A percentile compares a stretch with the other conserved stretches of the same genome.
Conservation (phyloP, 192 early-diverging fungal genomes). For the Coemansia sp. region DNA sequence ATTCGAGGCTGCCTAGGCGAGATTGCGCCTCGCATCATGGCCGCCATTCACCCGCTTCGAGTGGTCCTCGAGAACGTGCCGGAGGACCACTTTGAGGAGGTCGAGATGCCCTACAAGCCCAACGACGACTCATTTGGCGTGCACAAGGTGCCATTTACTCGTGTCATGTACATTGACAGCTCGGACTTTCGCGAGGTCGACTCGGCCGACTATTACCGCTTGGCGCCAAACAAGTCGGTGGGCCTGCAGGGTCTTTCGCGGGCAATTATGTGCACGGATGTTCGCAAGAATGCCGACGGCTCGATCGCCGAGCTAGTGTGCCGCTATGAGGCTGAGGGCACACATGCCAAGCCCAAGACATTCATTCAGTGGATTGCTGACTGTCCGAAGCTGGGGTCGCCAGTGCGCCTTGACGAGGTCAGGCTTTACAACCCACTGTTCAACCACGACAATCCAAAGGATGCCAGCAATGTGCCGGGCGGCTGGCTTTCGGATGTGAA, state of each 20-base stretch:
- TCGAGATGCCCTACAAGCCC: conserved; percentile 86
- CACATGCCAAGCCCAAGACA: conserved; percentile 80
- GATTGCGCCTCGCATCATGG: conserved; percentile 90
- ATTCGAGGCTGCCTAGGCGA: conserved; percentile 92
- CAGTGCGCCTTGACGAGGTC: conserved; percentile 77
- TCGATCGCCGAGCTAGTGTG: conserved; percentile 79
- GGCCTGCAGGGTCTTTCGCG: conserved; percentile 82
- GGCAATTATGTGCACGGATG: conserved; percentile 81
- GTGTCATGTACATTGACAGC: conserved; percentile 89
- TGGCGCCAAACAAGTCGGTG: conserved; percentile 90
- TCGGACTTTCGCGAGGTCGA: conserved; percentile 92
- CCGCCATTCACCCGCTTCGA: conserved; percentile 81
- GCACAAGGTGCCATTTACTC: conserved; percentile 85
- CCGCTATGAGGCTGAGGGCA: conserved; percentile 71
- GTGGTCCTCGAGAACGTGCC: conserved; percentile 88
- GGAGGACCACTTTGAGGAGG: conserved; percentile 71
- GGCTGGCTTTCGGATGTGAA: conserved; percentile 92
- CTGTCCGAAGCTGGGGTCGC: conserved; percentile 73
- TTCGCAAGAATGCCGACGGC: conserved; percentile 73
- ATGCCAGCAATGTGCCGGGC: conserved; percentile 73
- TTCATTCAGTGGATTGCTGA: conserved; percentile 99
- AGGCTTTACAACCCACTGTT: conserved; percentile 86
- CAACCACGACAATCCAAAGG: conserved; percentile 79
- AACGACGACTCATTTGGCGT: conserved; percentile 81
- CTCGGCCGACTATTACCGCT: conserved; percentile 92